Percentiles rank a stretch among this genome's conserved stretches.
Evolutionary conservation across 495 filamentous ascomycete genomes (phyloP).

Genomic region (Hypomontagnella monticulosa): DNA sequence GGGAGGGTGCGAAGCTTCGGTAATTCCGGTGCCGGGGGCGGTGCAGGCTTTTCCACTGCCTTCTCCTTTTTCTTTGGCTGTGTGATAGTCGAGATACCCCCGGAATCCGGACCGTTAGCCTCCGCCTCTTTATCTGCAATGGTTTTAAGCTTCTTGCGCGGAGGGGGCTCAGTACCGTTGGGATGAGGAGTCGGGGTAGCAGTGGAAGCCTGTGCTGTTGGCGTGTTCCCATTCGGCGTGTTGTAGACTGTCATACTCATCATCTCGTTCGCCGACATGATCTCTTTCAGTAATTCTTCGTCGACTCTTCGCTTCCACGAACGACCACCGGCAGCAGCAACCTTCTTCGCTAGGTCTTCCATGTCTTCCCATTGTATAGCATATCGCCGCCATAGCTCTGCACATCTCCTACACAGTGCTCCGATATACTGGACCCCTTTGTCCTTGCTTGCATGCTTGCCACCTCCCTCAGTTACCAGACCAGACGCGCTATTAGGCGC

Average conservation of each 20-base stretch:
- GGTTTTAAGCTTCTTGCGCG: constrained; percentile 67
- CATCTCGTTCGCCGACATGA: constrained; percentile 63
- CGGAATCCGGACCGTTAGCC: constrained; percentile 38
- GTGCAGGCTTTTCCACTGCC: constrained; percentile 56
- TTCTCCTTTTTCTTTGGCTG: constrained; percentile 77
- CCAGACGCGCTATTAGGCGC: constrained; percentile 83
- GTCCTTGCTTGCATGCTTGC: constrained; percentile 70
- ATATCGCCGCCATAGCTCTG: constrained; percentile 91
- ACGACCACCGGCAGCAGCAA: constrained; percentile 80
- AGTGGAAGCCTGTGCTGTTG: constrained; percentile 39
- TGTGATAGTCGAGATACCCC: constrained; percentile 26
- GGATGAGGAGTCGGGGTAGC: constrained; percentile 22
- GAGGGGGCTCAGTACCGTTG: constrained; percentile 43
- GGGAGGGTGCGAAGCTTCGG: constrained; percentile 80
- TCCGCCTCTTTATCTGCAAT: constrained; percentile 48
- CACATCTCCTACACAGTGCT: constrained; percentile 89
- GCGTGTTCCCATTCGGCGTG: constrained; percentile 56
- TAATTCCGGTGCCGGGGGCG: constrained; percentile 69
- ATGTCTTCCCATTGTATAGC: constrained; percentile 94
- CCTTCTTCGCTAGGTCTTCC: constrained; percentile 93
- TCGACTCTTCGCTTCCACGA: constrained; percentile 89
- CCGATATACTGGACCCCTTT: constrained; percentile 80
- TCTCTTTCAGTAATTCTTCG: constrained; percentile 88
- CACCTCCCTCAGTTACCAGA: constrained; percentile 71
- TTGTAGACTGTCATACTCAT: constrained; percentile 54